Conservation (phyloP, 139 green algal species). For the Volvox reticuliferus region DNA sequence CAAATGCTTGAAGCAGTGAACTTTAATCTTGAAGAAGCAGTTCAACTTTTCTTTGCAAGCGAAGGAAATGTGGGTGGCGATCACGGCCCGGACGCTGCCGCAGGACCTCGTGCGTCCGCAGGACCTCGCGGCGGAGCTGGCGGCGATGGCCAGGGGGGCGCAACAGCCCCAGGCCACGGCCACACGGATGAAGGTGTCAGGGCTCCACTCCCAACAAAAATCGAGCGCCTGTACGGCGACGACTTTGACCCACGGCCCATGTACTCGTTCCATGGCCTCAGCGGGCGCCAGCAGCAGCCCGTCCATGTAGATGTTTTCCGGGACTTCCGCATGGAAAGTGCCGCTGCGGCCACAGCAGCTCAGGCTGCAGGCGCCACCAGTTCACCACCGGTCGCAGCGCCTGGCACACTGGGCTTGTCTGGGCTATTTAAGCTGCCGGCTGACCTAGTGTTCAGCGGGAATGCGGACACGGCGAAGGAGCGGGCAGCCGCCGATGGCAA, state of each 20-base stretch:
- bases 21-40: constrained; percentile 72
- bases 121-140: not conserved
- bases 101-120: not conserved
- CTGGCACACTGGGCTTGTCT: constrained; percentile 56
- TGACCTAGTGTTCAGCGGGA: constrained; percentile 73
- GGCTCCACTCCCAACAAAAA: constrained; percentile 64
- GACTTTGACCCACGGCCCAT: constrained; percentile 38
- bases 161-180: not conserved
- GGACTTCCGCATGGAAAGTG: constrained; percentile 63
- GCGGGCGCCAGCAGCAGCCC: not conserved
- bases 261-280: constrained; percentile 18
- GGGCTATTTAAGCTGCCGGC: constrained; percentile 79
- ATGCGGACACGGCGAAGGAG: constrained; percentile 70
- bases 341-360: not conserved
- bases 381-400: not conserved
- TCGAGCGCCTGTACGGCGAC: constrained; percentile 78
- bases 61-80: constrained; percentile 15
- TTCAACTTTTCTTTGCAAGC: constrained; percentile 75
- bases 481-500: constrained; percentile 55
- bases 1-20: constrained; percentile 66
- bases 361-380: not conserved
- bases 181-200: constrained; percentile 59
- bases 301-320: constrained; percentile 71
- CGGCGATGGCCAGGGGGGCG: not conserved
- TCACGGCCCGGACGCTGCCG: not conserved